phyloP scores from a whole-genome alignment of 2,329 filamentous ascomycete genomes.

The Cadophora sp. region DNA sequence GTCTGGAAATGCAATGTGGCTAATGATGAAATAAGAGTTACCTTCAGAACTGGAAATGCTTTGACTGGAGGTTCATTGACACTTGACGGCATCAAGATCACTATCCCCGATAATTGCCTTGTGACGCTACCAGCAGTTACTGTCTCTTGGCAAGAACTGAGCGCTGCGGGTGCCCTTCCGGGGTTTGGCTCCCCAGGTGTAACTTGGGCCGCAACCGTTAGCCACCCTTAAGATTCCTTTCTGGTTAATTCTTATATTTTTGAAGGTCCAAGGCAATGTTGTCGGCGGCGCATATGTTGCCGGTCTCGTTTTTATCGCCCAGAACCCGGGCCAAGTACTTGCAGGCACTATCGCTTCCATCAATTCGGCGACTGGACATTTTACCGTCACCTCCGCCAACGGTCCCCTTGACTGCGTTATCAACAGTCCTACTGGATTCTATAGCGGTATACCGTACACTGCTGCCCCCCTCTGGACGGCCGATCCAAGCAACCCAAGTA shows the following conservation, averaged over 20 bases:
- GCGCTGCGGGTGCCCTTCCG: slow-evolving; percentile 27
- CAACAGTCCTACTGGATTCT: slow-evolving; percentile 54
- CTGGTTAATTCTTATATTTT: too few species aligned
- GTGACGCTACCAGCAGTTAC: slow-evolving; percentile 37
- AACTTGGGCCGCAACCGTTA: slow-evolving; percentile 27
- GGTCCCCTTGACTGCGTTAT: slow-evolving; percentile 36
- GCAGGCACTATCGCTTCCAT: slow-evolving; percentile 36
- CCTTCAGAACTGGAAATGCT: too few species aligned
- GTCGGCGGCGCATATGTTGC: too few species aligned
- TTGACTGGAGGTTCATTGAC: slow-evolving; percentile 32
- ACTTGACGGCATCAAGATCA: slow-evolving; percentile 32
- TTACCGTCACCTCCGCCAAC: slow-evolving; percentile 21
- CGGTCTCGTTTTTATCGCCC: too few species aligned
- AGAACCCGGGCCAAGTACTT: background rate
- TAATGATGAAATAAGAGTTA: too few species aligned
- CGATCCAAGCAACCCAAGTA: slow-evolving; percentile 55
- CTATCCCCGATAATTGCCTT: slow-evolving; percentile 32
- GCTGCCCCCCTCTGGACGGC: slow-evolving; percentile 52
- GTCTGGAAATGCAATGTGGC: too few species aligned
- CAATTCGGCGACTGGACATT: slow-evolving; percentile 31
- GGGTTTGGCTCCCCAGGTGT: slow-evolving; percentile 4
- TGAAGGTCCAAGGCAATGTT: too few species aligned
- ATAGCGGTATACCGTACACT: slow-evolving; percentile 47
- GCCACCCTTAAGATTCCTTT: too few species aligned
- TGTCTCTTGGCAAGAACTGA: slow-evolving; percentile 36